Evolutionary conservation across 345 rosid species (phyloP).

Genomic region (Brassica cretica): DNA sequence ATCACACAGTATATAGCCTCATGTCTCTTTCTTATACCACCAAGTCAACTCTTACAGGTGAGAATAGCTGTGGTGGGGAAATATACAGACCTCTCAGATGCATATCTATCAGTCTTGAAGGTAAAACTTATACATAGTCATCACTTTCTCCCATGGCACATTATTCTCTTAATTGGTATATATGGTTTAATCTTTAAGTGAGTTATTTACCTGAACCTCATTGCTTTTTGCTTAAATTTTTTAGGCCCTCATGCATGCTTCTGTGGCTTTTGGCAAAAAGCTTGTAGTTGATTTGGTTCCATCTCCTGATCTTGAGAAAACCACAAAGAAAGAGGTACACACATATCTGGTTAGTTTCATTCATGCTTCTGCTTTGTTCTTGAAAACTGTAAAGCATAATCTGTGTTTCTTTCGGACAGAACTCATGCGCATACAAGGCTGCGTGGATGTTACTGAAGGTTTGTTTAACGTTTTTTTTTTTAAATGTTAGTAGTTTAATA

Average conservation of each 20-base stretch:
- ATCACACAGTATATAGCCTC: neutral
- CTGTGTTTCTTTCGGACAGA: slow-evolving; percentile 30
- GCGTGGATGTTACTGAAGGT: slow-evolving; percentile 87
- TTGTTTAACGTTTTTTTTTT: slow-evolving; percentile 4
- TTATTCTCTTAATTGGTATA: neutral
- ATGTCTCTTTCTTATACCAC: slow-evolving; percentile 5
- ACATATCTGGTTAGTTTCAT: slow-evolving; percentile 11
- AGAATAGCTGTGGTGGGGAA: slow-evolving; percentile 92
- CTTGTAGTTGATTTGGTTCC: slow-evolving; percentile 88
- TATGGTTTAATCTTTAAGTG: neutral
- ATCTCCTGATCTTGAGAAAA: slow-evolving; percentile 78
- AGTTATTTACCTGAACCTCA: neutral
- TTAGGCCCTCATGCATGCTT: slow-evolving; percentile 95
- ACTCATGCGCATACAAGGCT: slow-evolving; percentile 58
- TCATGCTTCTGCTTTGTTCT: slow-evolving; percentile 1
- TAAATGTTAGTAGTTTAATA: neutral
- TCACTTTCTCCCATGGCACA: neutral
- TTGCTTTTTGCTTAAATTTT: slow-evolving; percentile 3
- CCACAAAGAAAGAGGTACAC: slow-evolving; percentile 53
- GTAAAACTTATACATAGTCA: slow-evolving; percentile 32
- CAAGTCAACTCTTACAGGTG: slow-evolving; percentile 51
- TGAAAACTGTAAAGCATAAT: neutral
- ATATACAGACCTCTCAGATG: slow-evolving; percentile 81
- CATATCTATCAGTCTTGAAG: slow-evolving; percentile 86
- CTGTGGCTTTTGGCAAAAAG: slow-evolving; percentile 66